A percentile compares a stretch with the other conserved stretches of the same genome.
These are phyloP conservation scores for Rhododendron ovatum DNA, from an alignment of 148 eudicot genomes.

Conservation along the genomic window DNA sequence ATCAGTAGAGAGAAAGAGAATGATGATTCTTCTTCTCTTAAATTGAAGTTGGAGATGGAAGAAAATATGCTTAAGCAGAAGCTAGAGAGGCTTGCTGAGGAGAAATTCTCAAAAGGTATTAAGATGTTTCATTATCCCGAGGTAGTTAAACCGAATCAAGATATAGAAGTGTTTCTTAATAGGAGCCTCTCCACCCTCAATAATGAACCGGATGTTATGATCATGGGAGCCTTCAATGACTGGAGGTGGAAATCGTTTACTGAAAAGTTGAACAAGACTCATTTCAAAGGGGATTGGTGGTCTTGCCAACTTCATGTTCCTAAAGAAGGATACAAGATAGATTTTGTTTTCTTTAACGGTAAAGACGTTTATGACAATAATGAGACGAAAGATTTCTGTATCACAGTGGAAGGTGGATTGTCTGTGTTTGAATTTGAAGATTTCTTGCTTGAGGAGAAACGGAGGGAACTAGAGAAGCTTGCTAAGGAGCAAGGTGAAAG, in stretches of 20 bases:
- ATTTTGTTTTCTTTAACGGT: constrained; percentile 87
- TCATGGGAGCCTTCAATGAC: constrained; percentile 92
- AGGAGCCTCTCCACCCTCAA: constrained; percentile 66
- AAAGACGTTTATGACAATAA: constrained; percentile 88
- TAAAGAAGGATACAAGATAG: constrained; percentile 74
- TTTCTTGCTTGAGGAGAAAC: constrained; percentile 90
- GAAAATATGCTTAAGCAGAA: constrained; percentile 43
- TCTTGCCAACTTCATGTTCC: constrained; percentile 83
- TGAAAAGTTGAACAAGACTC: constrained; percentile 50
- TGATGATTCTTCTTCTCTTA: constrained; percentile 22
- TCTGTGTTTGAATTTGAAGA: constrained; percentile 64
- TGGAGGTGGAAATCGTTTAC: constrained; percentile 95
- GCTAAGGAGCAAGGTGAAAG: constrained; percentile 71
- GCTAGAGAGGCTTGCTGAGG: constrained; percentile 60
- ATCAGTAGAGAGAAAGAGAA: constrained; percentile 13
- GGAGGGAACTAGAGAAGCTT: constrained; percentile 68
- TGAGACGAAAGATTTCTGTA: constrained; percentile 70
- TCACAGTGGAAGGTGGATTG: constrained; percentile 75
- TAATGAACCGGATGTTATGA: constrained; percentile 58
- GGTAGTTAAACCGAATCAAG: constrained; percentile 59
- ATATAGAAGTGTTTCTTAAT: constrained; percentile 69
- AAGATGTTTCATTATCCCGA: constrained; percentile 70
- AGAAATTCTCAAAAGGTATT: constrained; percentile 49
- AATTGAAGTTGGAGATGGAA: constrained; percentile 68
- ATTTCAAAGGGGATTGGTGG: constrained; percentile 95